These are phyloP conservation scores for Syncephalastrum monosporum DNA, from an alignment of 371 early-diverging fungal genomes.

Conservation along the genomic window DNA sequence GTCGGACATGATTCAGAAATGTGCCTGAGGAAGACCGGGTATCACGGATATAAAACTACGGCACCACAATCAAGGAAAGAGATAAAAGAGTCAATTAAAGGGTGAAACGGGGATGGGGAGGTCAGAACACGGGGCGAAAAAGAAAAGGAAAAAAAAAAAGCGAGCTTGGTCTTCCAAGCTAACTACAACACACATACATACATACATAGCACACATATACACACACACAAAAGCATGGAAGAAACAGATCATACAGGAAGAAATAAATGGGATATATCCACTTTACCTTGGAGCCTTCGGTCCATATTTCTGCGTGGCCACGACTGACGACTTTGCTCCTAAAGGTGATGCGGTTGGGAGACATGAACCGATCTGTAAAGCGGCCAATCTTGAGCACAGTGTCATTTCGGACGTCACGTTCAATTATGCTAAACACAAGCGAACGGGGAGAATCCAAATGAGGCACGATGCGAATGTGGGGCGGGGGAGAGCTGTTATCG, in stretches of 20 bases:
- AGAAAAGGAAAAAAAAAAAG: too few species aligned
- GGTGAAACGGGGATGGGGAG: constrained; percentile 3
- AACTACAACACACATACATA: too few species aligned
- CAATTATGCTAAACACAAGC: constrained; percentile 76
- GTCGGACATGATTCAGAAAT: constrained; percentile 79
- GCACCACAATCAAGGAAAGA: background rate
- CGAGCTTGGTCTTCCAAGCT: too few species aligned
- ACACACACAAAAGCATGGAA: too few species aligned
- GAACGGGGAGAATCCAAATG: constrained; percentile 70
- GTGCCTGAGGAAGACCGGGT: constrained; percentile 88
- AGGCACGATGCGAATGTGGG: constrained; percentile 73
- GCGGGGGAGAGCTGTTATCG: constrained; percentile 20
- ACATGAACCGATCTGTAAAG: constrained; percentile 56
- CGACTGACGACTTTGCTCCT: constrained; percentile 81
- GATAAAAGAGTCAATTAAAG: background rate
- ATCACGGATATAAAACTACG: constrained; percentile 78
- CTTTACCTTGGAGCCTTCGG: constrained; percentile 38
- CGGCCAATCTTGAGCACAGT: constrained; percentile 73
- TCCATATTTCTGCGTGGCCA: constrained; percentile 83
- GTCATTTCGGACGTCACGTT: constrained; percentile 68
- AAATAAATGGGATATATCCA: too few species aligned
- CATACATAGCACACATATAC: too few species aligned
- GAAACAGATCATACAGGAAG: too few species aligned
- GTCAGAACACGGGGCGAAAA: too few species aligned
- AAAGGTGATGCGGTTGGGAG: constrained; percentile 62